Evolutionary conservation across 495 filamentous ascomycete genomes (phyloP).

Genomic region (Penicillium bialowiezense): DNA sequence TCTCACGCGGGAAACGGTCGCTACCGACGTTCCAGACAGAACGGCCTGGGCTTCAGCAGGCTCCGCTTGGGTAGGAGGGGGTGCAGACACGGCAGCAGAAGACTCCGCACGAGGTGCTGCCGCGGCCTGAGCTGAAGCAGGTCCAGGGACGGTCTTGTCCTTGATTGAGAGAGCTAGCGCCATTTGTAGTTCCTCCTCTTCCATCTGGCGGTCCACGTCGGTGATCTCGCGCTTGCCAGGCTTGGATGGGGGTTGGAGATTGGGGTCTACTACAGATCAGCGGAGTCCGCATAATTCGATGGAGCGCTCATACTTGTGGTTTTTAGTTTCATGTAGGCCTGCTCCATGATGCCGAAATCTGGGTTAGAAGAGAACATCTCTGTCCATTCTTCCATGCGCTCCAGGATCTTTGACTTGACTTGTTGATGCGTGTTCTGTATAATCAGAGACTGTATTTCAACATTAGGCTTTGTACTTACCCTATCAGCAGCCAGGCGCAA

Average conservation of each 20-base stretch:
- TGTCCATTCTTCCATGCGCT: constrained; percentile 94
- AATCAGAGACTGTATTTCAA: neutral
- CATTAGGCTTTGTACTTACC: constrained; percentile 36
- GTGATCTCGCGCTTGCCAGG: constrained; percentile 90
- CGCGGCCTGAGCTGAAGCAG: neutral
- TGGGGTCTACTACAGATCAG: constrained; percentile 63
- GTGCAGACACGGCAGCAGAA: constrained; percentile 24
- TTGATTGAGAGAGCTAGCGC: constrained; percentile 87
- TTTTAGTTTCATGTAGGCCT: constrained; percentile 88
- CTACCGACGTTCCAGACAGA: constrained; percentile 80
- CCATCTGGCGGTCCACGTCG: constrained; percentile 84
- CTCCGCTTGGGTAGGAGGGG: constrained; percentile 38
- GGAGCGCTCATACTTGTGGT: constrained; percentile 68
- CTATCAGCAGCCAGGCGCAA: constrained; percentile 86
- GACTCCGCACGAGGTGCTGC: constrained; percentile 20
- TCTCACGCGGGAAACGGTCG: constrained; percentile 90
- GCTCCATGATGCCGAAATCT: constrained; percentile 96
- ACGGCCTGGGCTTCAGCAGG: constrained; percentile 45
- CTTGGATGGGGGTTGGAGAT: constrained; percentile 86
- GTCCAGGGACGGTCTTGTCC: constrained; percentile 51
- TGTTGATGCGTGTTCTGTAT: constrained; percentile 85
- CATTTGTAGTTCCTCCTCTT: constrained; percentile 97
- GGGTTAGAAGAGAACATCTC: constrained; percentile 90
- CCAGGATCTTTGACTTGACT: constrained; percentile 94
- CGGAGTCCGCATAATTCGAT: neutral